Conservation (phyloP, 495 filamentous ascomycete species). For the Neurospora africana region DNA sequence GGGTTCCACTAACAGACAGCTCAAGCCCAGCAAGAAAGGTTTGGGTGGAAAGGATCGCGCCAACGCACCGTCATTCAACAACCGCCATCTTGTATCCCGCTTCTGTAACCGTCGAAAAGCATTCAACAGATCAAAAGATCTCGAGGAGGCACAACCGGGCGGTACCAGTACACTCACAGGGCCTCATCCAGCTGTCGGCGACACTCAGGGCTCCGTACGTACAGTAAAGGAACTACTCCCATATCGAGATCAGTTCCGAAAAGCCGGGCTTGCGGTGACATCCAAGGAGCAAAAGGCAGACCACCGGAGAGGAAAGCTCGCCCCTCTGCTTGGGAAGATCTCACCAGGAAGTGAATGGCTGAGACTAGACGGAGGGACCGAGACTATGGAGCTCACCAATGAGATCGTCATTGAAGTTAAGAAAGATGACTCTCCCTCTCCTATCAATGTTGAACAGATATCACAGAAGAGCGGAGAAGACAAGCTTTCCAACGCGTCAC, state of each 20-base stretch:
- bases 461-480: neutral
- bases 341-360: conserved; percentile 1
- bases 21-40: neutral
- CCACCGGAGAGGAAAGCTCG: neutral
- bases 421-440: neutral
- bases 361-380: neutral
- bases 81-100: conserved; percentile 14
- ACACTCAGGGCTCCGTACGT: conserved; percentile 26
- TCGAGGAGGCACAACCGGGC: conserved; percentile 22
- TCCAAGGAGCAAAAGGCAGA: conserved; percentile 29
- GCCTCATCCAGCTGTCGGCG: conserved; percentile 20
- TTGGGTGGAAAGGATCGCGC: neutral
- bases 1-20: neutral
- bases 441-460: neutral
- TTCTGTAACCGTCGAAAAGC: conserved; percentile 25
- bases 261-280: conserved; percentile 40
- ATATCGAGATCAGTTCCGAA: conserved; percentile 33
- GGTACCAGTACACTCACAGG: conserved; percentile 14
- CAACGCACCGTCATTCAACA: neutral
- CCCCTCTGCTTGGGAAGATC: neutral
- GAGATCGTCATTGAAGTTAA: conserved; percentile 7
- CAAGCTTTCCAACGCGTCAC: neutral
- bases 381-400: conserved; percentile 8
- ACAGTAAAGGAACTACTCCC: conserved; percentile 37
- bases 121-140: conserved; percentile 25